phyloP scores from a whole-genome alignment of 192 early-diverging fungal species.

The Bifiguratus adelaidae region DNA sequence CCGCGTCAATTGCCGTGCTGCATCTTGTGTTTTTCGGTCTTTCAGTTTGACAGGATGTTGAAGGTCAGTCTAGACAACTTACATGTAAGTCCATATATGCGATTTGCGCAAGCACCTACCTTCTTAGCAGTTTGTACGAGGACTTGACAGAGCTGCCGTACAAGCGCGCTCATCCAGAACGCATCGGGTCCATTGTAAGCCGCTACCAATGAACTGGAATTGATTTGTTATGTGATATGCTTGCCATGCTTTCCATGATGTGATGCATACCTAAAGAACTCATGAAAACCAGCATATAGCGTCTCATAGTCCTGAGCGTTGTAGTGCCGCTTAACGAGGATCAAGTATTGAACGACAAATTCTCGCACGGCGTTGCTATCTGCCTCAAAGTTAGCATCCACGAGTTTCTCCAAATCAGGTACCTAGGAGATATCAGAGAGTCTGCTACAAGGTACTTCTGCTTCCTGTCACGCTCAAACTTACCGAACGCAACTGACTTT shows the following conservation, averaged over 20 bases:
- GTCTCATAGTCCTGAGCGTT: background rate
- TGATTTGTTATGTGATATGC: background rate
- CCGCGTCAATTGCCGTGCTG: conserved; percentile 19
- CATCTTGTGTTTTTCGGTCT: conserved; percentile 11
- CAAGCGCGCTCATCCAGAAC: background rate
- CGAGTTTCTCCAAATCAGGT: background rate
- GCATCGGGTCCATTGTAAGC: background rate
- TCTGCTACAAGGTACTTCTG: background rate
- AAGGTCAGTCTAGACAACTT: background rate
- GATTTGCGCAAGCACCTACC: background rate
- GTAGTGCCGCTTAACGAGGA: background rate
- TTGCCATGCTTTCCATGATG: background rate
- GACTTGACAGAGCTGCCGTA: conserved; percentile 4
- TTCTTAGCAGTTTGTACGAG: background rate
- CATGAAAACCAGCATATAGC: background rate
- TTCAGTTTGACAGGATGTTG: background rate
- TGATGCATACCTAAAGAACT: background rate
- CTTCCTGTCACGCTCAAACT: background rate
- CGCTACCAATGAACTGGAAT: background rate
- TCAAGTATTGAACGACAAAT: conserved; percentile 4
- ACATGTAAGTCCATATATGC: background rate
- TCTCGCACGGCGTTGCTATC: conserved; percentile 1
- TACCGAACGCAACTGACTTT: conserved; percentile 5
- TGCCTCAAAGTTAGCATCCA: background rate
- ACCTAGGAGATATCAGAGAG: background rate